Percentiles rank a stretch among this genome's conserved stretches.
Evolutionary conservation across 768 basidiomycete genomes (phyloP).

Genomic region (Lactarius pseudohatsudake): DNA sequence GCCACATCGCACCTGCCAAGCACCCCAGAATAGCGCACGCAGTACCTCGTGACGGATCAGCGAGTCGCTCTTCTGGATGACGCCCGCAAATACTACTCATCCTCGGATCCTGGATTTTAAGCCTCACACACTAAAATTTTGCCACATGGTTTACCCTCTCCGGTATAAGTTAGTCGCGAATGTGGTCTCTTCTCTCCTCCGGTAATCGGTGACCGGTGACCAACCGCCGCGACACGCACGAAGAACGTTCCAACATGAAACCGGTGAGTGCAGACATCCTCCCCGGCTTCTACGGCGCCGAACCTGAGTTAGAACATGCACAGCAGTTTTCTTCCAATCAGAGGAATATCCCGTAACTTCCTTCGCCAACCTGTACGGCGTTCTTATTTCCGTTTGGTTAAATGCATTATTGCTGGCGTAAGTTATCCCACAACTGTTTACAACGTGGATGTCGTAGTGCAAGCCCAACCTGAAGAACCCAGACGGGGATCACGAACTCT

Average conservation of each 20-base stretch:
- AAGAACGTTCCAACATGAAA: neutral
- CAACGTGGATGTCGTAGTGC: neutral
- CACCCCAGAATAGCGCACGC: neutral
- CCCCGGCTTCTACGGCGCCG: neutral
- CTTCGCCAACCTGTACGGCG: neutral
- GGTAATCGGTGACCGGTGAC: neutral
- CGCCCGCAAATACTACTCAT: neutral
- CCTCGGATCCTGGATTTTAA: neutral
- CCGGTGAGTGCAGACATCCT: neutral
- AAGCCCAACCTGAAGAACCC: neutral
- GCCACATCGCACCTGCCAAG: neutral
- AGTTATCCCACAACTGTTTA: neutral
- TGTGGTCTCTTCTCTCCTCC: neutral
- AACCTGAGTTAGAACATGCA: neutral
- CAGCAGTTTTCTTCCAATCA: neutral
- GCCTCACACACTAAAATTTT: neutral
- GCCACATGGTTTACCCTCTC: neutral
- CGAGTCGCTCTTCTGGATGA: neutral
- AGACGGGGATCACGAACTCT: neutral
- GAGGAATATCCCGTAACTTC: neutral
- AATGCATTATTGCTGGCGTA: neutral
- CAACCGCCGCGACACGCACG: neutral
- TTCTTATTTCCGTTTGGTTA: neutral
- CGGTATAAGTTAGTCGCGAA: neutral
- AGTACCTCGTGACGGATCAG: neutral